Evolutionary conservation across 1,284 basidiomycete genomes (phyloP), one percentile per base, ranked within the genome.

Genomic region (Clitocybe nebularis): DNA sequence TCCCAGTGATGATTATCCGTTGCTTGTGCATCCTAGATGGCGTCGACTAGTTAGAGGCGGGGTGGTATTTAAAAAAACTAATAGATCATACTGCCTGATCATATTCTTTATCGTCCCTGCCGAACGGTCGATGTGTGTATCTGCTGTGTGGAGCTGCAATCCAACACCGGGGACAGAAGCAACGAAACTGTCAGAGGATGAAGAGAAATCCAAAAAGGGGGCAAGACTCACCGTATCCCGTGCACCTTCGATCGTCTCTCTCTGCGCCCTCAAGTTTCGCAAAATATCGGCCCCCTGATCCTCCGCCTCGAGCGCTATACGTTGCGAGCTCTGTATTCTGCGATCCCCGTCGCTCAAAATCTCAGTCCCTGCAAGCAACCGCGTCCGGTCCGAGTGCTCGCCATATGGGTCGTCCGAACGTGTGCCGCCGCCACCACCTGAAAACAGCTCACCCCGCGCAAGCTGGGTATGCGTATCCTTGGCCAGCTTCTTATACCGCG

Each of bases 161-260:
- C 30, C 28, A 33, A 14, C 2, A 33, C 29, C 14, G n/a, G 9
- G 13, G 7, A 32, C 19, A 16, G 37, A 7, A 38, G 30, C n/a
- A 39, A 14, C 16, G 22, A 4, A 25, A n/a, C 11, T 5, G 13
- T 9, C 14, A 13, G 16, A 38, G 3, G 26, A 34, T 24, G 24
- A 26, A 17, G 11, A 43, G 29, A 46, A 39, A 20, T 5, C n/a
- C n/a, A 45, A 36, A 24, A 30, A 19, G 5, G 22, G 5, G 5
- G n/a, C 21, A 7, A 30, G 21, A n/a, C 38, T 26, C 38, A 39
- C 87, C 55, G 80, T 89, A 66, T 95, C 88, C 55, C 93, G 71
- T 5, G 93, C 78, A 58, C 93, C 86, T 68, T 94, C 89, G 50
- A 98, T 93, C 66, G 93, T 91, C 63, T 97, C 94, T 45, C 94